These are phyloP conservation scores for Diaporthe capsici DNA, from an alignment of 2,329 filamentous ascomycete genomes.

Conservation along the genomic window DNA sequence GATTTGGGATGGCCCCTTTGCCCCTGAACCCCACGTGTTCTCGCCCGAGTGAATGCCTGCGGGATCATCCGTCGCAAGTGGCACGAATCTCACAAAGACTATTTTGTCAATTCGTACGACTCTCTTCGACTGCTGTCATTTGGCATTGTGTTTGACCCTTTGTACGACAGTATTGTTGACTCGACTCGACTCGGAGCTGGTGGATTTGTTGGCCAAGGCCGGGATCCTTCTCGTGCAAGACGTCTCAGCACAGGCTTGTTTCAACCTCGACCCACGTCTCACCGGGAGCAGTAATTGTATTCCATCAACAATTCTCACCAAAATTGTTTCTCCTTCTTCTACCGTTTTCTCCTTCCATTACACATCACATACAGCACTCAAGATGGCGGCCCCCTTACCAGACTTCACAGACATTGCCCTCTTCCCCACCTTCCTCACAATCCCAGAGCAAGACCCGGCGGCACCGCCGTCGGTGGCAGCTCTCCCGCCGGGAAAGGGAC, in stretches of 20 bases:
- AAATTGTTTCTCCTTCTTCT: not conserved
- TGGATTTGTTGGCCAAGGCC: not conserved
- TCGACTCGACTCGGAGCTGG: not conserved
- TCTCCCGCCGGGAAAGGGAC: constrained; percentile 7
- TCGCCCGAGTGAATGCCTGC: not conserved
- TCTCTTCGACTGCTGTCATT: not conserved
- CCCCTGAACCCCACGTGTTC: constrained; percentile 26
- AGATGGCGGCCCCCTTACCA: constrained; percentile 45
- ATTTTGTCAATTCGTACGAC: not conserved
- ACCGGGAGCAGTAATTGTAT: not conserved
- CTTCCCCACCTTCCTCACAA: constrained; percentile 53
- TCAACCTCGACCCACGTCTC: constrained; percentile 24
- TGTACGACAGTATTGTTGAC: not conserved
- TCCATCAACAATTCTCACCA: not conserved
- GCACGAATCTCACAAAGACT: not conserved
- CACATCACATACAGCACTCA: not conserved
- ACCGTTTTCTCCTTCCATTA: not conserved
- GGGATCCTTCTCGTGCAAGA: constrained; percentile 9
- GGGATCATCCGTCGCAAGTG: not conserved
- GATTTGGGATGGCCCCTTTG: not conserved
- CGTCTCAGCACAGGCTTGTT: constrained; percentile 35
- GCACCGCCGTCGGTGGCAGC: constrained; percentile 15
- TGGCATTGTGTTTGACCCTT: not conserved
- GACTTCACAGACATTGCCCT: constrained; percentile 50
- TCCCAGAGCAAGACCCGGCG: constrained; percentile 25